Evolutionary conservation across 208 protist species (phyloP).

Genomic region (Blechomonas ayalai): DNA sequence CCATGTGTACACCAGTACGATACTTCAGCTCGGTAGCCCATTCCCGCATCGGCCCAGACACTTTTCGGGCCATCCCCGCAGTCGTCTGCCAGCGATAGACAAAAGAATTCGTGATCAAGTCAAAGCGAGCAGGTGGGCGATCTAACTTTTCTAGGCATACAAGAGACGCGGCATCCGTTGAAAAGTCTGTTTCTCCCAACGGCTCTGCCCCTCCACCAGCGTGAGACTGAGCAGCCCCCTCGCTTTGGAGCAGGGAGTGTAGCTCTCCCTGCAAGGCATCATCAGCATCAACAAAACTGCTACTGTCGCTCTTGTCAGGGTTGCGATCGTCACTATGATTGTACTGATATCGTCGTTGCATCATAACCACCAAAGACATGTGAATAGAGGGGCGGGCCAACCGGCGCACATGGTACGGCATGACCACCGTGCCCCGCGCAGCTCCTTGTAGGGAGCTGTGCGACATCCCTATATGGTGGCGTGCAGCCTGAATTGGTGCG

Average conservation of each 20-base stretch:
- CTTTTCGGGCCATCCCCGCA: conserved; percentile 59
- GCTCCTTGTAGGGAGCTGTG: too few species aligned
- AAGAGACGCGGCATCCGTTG: too few species aligned
- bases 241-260: conserved; percentile 35
- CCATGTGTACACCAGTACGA: conserved; percentile 82
- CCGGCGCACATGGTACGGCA: too few species aligned
- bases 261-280: conserved; percentile 56
- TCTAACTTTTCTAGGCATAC: conserved; percentile 60
- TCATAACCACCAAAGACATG: too few species aligned
- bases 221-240: too few species aligned
- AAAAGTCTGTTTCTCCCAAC: too few species aligned
- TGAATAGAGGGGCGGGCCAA: too few species aligned
- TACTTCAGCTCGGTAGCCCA: conserved; percentile 89
- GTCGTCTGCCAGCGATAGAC: conserved; percentile 86
- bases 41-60: conserved; percentile 84
- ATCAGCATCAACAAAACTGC: conserved; percentile 29
- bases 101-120: conserved; percentile 84
- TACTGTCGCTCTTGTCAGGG: conserved; percentile 5
- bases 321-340: conserved; percentile 1
- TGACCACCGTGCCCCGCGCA: too few species aligned
- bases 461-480: too few species aligned
- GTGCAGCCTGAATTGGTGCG: too few species aligned
- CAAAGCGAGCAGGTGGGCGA: conserved; percentile 67
- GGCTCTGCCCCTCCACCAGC: too few species aligned
- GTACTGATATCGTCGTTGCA: too few species aligned